Evolutionary conservation across 768 basidiomycete genomes (phyloP).

Genomic region (Amanita rubescens): DNA sequence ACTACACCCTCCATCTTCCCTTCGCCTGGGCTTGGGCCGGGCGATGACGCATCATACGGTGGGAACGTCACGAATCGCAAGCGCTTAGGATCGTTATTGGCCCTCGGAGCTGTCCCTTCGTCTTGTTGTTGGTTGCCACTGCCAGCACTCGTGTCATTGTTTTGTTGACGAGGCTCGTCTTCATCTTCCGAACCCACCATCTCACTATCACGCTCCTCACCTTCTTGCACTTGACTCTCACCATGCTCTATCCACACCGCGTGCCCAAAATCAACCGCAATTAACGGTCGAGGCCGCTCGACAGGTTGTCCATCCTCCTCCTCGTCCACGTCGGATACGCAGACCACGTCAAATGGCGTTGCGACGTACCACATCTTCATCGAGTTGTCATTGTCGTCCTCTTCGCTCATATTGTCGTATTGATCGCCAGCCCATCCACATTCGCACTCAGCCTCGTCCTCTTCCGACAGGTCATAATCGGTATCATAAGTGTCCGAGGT

Average conservation of each 20-base stretch:
- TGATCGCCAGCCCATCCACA: constrained; percentile 7
- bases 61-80: constrained; percentile 6
- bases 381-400: constrained; percentile 8
- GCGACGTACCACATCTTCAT: constrained; percentile 68
- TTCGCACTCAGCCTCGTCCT: constrained; percentile 1
- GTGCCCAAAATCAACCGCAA: constrained; percentile 85
- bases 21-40: background rate
- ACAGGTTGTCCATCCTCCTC: constrained; percentile 29
- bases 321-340: constrained; percentile 44
- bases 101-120: background rate
- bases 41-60: background rate
- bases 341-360: constrained; percentile 65
- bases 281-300: constrained; percentile 57
- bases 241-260: constrained; percentile 74
- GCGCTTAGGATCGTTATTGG: background rate
- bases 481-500: background rate
- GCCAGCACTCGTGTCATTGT: background rate
- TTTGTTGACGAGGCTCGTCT: constrained; percentile 16
- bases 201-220: constrained; percentile 3
- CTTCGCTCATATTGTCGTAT: constrained; percentile 6
- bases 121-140: background rate
- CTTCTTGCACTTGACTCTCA: constrained; percentile 10
- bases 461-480: background rate
- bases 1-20: constrained; percentile 33
- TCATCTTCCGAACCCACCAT: constrained; percentile 14